phyloP scores from a whole-genome alignment of 2,329 filamentous ascomycete genomes.

The Paecilomyces fulvus region DNA sequence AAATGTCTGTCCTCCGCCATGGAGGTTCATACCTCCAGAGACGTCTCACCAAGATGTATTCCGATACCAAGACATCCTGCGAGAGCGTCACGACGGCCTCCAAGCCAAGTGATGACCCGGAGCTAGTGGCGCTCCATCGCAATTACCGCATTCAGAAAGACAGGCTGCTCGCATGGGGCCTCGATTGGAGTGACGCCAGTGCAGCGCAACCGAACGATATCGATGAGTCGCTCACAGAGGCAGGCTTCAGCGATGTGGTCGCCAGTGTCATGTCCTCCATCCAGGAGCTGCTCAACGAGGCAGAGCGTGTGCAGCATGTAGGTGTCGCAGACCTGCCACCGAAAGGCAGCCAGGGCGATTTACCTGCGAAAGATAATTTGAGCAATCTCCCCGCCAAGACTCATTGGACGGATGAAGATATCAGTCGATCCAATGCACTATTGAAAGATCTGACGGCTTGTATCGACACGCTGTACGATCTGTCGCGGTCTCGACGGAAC shows the following conservation, averaged over 20 bases:
- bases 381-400: conserved; percentile 28
- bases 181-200: conserved; percentile 57
- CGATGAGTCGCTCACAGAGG: conserved; percentile 53
- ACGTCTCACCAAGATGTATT: conserved; percentile 53
- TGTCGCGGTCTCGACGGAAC: conserved; percentile 50
- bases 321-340: conserved; percentile 30
- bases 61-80: conserved; percentile 55
- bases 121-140: conserved; percentile 48
- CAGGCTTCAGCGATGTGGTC: conserved; percentile 56
- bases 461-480: conserved; percentile 57
- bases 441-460: conserved; percentile 52
- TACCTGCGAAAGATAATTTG: conserved; percentile 21
- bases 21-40: conserved; percentile 37
- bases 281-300: conserved; percentile 54
- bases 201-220: conserved; percentile 50
- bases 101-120: conserved; percentile 42
- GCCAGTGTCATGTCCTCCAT: conserved; percentile 57
- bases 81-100: conserved; percentile 45
- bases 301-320: conserved; percentile 47
- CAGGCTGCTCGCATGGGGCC: conserved; percentile 54
- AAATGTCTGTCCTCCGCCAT: conserved; percentile 40
- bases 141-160: conserved; percentile 58
- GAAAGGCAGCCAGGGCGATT: conserved; percentile 26
- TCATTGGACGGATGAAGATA: conserved; percentile 43
- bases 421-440: conserved; percentile 48